Percentiles rank a stretch among this genome's conserved stretches.
phyloP scores from a whole-genome alignment of 768 basidiomycete species.

The Candolleomyces eurysporus region DNA sequence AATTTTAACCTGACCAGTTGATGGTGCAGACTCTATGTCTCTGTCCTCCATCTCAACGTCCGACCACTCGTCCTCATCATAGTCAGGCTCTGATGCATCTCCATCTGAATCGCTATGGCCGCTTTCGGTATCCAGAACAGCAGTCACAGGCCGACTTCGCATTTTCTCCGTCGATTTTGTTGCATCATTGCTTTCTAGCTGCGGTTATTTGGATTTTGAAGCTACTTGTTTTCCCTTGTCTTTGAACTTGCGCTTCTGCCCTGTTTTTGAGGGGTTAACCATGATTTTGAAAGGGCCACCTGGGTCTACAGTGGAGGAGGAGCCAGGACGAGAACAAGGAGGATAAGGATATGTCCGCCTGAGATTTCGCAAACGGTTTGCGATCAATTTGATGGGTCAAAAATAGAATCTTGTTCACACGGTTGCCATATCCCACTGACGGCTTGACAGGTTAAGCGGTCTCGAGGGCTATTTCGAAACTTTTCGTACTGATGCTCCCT shows the following conservation, averaged over 20 bases:
- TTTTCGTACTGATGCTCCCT: no score
- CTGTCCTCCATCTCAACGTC: conserved; percentile 13
- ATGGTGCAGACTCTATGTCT: conserved; percentile 25
- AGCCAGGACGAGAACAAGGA: no score
- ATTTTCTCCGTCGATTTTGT: no score
- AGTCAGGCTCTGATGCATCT: conserved; percentile 32
- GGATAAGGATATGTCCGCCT: no score
- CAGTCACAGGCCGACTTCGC: conserved; percentile 61
- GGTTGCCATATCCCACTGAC: no score
- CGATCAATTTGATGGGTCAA: no score
- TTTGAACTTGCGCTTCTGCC: conserved; percentile 46
- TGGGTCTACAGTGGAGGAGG: no score
- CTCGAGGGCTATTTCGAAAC: no score
- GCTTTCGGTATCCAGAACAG: conserved; percentile 14
- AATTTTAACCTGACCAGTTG: conserved; percentile 46
- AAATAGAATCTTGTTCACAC: no score
- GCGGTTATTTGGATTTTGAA: conserved; percentile 50
- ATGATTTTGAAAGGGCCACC: conserved; percentile 18
- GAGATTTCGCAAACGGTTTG: no score
- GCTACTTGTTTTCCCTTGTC: conserved; percentile 45
- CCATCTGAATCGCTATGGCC: conserved; percentile 22
- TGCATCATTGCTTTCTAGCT: conserved; percentile 19
- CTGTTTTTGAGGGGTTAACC: conserved; percentile 38
- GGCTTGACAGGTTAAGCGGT: no score
- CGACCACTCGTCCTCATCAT: conserved; percentile 25